phyloP scores from a whole-genome alignment of 371 early-diverging fungal genomes.

The Blakeslea trispora region DNA sequence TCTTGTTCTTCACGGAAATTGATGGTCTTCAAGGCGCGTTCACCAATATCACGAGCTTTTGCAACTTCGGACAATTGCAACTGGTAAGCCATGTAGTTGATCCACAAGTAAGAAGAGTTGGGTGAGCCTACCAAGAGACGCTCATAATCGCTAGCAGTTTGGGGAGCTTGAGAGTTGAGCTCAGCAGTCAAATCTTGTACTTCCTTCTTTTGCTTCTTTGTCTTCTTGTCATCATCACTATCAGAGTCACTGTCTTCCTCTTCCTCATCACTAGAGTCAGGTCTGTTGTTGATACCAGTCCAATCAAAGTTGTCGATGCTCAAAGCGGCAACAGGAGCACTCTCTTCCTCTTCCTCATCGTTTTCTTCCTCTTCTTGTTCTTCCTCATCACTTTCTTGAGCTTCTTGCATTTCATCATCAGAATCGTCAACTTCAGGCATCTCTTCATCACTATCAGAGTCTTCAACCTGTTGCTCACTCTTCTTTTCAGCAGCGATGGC shows the following conservation, averaged over 20 bases:
- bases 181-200: constrained; percentile 62
- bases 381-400: constrained; percentile 49
- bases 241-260: constrained; percentile 9
- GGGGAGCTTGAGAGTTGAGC: constrained; percentile 56
- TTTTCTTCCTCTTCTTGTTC: constrained; percentile 55
- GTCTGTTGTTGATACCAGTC: constrained; percentile 49
- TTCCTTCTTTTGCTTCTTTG: constrained; percentile 44
- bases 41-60: constrained; percentile 90
- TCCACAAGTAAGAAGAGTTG: constrained; percentile 95
- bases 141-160: constrained; percentile 79
- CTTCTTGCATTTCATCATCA: constrained; percentile 45
- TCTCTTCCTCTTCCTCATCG: constrained; percentile 52
- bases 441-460: constrained; percentile 46
- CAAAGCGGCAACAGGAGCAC: constrained; percentile 34
- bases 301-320: constrained; percentile 60
- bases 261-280: constrained; percentile 40
- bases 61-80: constrained; percentile 86
- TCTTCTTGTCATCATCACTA: constrained; percentile 38
- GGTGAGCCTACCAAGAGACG: constrained; percentile 91
- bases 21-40: constrained; percentile 93
- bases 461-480: constrained; percentile 32
- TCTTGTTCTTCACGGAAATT: constrained; percentile 92
- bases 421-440: constrained; percentile 40
- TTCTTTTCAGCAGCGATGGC: constrained; percentile 34
- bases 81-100: constrained; percentile 97